A percentile compares a stretch with the other conserved stretches of the same genome.
These are phyloP conservation scores for Psophocarpus tetragonolobus DNA, from an alignment of 306 rosid genomes.

Conservation along the genomic window DNA sequence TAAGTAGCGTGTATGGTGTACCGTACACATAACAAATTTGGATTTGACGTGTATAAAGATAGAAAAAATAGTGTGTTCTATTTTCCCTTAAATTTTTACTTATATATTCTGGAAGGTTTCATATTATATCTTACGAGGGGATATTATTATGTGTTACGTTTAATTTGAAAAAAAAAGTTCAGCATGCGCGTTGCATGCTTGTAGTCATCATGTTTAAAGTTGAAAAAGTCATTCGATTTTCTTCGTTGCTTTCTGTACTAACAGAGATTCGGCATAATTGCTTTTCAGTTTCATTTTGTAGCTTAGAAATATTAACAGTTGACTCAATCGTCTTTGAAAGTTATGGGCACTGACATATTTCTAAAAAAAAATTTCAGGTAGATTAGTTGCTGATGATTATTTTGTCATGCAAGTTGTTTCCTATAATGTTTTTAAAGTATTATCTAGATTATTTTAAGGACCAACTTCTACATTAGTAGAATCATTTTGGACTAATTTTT, in stretches of 20 bases:
- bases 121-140: not conserved
- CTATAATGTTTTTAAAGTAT: no score
- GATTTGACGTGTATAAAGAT: not conserved
- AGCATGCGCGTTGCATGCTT: not conserved
- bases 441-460: no score
- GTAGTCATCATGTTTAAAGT: slow-evolving; percentile 8
- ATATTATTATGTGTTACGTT: not conserved
- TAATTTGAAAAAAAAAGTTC: not conserved
- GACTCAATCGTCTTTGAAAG: no score
- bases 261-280: not conserved
- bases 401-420: no score
- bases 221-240: not conserved
- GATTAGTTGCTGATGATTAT: no score
- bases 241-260: not conserved
- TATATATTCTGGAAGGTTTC: not conserved
- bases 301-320: not conserved
- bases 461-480: no score
- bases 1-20: not conserved
- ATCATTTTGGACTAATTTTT: no score
- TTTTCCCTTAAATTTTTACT: not conserved
- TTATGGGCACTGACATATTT: no score
- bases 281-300: slow-evolving; percentile 7
- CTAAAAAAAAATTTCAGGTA: no score
- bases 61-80: not conserved
- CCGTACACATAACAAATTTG: not conserved